phyloP scores from a whole-genome alignment of 2,329 filamentous ascomycete genomes.

The Coleophoma cylindrospora region DNA sequence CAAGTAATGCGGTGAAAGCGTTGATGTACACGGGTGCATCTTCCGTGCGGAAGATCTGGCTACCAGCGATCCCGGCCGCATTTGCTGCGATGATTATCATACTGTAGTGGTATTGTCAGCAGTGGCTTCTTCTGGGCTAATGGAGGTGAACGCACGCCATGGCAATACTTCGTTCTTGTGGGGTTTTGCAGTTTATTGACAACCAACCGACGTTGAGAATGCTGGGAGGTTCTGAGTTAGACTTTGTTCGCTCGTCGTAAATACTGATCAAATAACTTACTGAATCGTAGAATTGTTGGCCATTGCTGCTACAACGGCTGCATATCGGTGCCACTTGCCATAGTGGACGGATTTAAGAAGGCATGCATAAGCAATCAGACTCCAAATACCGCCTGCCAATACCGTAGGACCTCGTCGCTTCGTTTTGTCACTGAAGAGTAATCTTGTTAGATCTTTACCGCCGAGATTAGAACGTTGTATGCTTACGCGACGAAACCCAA shows the following conservation, averaged over 20 bases:
- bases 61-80: constrained; percentile 18
- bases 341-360: constrained; percentile 11
- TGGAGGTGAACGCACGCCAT: constrained; percentile 16
- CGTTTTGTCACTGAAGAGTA: constrained; percentile 19
- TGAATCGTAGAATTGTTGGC: constrained; percentile 2
- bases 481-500: constrained; percentile 33
- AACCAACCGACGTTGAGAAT: constrained; percentile 24
- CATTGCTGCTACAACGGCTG: constrained; percentile 26
- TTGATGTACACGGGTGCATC: constrained; percentile 21
- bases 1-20: too few relatives aligned
- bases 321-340: constrained; percentile 18
- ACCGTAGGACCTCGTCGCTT: constrained; percentile 29
- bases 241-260: background rate
- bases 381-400: constrained; percentile 20
- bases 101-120: background rate
- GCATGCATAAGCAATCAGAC: background rate
- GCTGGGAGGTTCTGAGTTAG: background rate
- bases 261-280: background rate
- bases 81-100: constrained; percentile 27
- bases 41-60: constrained; percentile 22
- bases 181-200: constrained; percentile 22
- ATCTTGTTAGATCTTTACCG: too few relatives aligned
- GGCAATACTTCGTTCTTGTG: constrained; percentile 23
- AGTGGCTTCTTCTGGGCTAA: constrained; percentile 12
- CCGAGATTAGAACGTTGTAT: constrained; percentile 21